A percentile compares a stretch with the other conserved stretches of the same genome.
Evolutionary conservation across 2,329 filamentous ascomycete species (phyloP).

Genomic region (Diplodia seriata): DNA sequence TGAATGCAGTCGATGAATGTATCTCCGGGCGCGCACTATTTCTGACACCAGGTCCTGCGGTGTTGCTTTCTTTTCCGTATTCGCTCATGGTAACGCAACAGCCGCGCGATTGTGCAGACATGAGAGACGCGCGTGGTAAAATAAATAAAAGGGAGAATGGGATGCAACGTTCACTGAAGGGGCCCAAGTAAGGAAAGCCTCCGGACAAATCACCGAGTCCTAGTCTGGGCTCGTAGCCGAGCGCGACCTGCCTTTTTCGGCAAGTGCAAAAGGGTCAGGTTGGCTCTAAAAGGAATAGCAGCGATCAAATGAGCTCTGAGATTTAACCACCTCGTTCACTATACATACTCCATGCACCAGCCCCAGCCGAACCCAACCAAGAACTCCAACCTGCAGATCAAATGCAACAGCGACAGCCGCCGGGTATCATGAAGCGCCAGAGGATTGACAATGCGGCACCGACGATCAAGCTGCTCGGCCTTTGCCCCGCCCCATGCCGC

Average conservation of each 20-base stretch:
- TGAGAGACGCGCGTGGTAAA: no score
- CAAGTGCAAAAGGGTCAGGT: not conserved
- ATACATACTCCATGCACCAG: not conserved
- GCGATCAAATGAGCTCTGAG: not conserved
- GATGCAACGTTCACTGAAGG: not conserved
- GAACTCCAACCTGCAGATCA: slow-evolving; percentile 13
- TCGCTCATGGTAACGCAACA: no score
- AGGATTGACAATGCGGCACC: slow-evolving; percentile 6
- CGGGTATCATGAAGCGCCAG: slow-evolving; percentile 21
- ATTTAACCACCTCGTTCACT: not conserved
- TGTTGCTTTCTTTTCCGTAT: no score
- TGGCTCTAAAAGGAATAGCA: not conserved
- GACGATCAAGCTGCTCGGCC: slow-evolving; percentile 37
- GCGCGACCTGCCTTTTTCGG: slow-evolving; percentile 5
- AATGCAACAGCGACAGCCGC: slow-evolving; percentile 19
- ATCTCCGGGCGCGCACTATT: no score
- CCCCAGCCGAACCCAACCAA: not conserved
- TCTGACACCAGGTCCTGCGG: no score
- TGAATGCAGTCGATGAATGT: no score
- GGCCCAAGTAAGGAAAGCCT: not conserved
- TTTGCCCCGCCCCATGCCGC: slow-evolving; percentile 46
- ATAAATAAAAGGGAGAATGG: no score
- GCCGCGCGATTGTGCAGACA: no score
- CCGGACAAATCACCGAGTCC: not conserved
- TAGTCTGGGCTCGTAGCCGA: not conserved